Base-by-base conservation (phyloP, 1,284 basidiomycete genomes). In the Cryptococcus sp. region DNA sequence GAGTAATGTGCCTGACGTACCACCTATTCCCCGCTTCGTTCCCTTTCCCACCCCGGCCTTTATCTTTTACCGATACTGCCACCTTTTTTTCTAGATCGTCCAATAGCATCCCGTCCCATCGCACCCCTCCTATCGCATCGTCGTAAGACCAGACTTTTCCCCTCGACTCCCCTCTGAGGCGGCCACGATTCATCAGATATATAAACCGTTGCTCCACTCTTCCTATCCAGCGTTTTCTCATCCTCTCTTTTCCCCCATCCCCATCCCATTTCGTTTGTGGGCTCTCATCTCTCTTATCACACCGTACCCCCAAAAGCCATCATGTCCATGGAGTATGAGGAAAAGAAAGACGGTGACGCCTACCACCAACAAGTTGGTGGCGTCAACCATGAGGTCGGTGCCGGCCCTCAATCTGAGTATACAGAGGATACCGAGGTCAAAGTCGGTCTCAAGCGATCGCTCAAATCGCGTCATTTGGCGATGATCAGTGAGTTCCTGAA, bases 401-500 rank as follows among this genome's bases (percentile, higher is more conserved):
- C 40, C 20, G 17, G 29, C 17, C 50, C 20, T 10, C 26, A 11
- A 20, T 17, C 20, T 3, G 20, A 34, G 20, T 46, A 48, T 26
- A 40, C 10, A 15, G 52, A 50, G 13, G 57, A 52, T n/a, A 7
- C 40, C 26, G 46, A 43, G 20, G 39, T 37, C 38, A 39, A 58
- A 46, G 45, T 57, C 15, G 63, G 62, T 17, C 59, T 68, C 46
- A 55, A 68, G 53, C 60, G 66, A 46, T 40, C 54, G 1, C 62
- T 67, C 25, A 61, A 67, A 52, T 55, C 63, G 22, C 29, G 67
- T 43, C 67, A 68, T 51, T 51, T 68, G 58, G 64, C 67, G 16
- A 67, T 69, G 67, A 69, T 67, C 45, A 57, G 16, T 53, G 48
- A 29, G 58, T 52, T 3, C 4, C 26, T 29, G n/a, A 29, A 10